Conservation (phyloP, 75 land plant genomes). For the Pinus tabuliformis region DNA sequence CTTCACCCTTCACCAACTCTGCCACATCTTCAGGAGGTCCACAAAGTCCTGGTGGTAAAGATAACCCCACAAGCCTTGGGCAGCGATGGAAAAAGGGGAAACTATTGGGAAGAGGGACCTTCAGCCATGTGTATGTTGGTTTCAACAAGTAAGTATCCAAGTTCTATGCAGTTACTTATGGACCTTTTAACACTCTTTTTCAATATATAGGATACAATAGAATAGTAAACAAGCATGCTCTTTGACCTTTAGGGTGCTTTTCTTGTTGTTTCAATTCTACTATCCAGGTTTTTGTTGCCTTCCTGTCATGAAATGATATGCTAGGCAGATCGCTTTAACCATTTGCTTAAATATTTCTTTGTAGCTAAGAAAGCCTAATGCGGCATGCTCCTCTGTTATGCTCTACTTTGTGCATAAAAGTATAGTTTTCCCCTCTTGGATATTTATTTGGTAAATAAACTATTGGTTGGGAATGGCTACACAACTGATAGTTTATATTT, state of each 20-base stretch:
- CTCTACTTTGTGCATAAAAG: too few species aligned
- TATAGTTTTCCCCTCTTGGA: too few species aligned
- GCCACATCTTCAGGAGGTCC: conserved; percentile 19
- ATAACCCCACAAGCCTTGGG: conserved; percentile 3
- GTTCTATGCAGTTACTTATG: background rate
- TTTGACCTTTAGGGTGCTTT: too few species aligned
- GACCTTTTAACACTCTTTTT: too few species aligned
- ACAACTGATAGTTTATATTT: too few species aligned
- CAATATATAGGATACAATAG: too few species aligned
- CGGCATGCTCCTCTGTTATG: background rate
- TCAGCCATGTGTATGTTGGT: conserved; percentile 87
- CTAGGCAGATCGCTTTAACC: background rate
- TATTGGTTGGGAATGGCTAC: too few species aligned
- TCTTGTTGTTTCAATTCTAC: too few species aligned
- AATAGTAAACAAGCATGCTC: too few species aligned
- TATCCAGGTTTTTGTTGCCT: background rate
- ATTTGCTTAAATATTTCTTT: background rate
- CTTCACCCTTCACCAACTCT: conserved; percentile 22
- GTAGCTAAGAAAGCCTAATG: background rate
- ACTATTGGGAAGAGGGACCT: conserved; percentile 64
- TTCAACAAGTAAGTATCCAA: conserved; percentile 58
- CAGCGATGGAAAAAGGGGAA: conserved; percentile 71
- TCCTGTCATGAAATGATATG: background rate
- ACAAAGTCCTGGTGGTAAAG: conserved; percentile 15
- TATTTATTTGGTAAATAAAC: too few species aligned